These are phyloP conservation scores for Nothopassalora personata DNA, from an alignment of 2,329 filamentous ascomycete species.

Conservation along the genomic window DNA sequence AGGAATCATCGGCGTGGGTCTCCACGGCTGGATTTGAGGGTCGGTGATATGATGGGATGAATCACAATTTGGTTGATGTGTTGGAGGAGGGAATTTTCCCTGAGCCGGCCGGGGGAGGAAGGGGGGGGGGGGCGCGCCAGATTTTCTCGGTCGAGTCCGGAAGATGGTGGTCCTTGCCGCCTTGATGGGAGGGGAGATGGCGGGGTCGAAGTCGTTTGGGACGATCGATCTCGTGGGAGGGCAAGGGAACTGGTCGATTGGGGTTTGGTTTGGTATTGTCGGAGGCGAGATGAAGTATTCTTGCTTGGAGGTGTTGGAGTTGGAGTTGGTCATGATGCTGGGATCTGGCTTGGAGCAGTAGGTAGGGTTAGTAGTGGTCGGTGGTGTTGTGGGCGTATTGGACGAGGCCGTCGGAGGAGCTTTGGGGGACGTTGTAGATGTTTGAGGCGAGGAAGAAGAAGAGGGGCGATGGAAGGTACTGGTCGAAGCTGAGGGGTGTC, in stretches of 20 bases:
- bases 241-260: too few relatives aligned
- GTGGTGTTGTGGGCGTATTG: conserved; percentile 12
- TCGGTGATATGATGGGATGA: too few relatives aligned
- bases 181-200: conserved; percentile 17
- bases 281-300: conserved; percentile 10
- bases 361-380: conserved; percentile 11
- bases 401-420: conserved; percentile 9
- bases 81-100: conserved; percentile 12
- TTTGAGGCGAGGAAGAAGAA: conserved; percentile 11
- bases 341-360: too few relatives aligned
- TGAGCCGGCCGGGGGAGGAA: too few relatives aligned
- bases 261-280: too few relatives aligned
- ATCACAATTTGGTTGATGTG: too few relatives aligned
- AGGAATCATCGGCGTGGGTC: conserved; percentile 10
- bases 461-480: conserved; percentile 5
- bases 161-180: conserved; percentile 18
- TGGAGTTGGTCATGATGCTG: conserved; percentile 20
- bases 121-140: too few relatives aligned
- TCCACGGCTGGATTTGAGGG: conserved; percentile 1
- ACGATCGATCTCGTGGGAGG: conserved; percentile 12
- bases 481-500: conserved; percentile 8
- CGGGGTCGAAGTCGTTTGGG: conserved; percentile 13
- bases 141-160: too few relatives aligned
- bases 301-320: conserved; percentile 19
- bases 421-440: conserved; percentile 6